Evolutionary conservation across 257 asterid genomes (phyloP).

Genomic region (Gynochthodes officinalis): DNA sequence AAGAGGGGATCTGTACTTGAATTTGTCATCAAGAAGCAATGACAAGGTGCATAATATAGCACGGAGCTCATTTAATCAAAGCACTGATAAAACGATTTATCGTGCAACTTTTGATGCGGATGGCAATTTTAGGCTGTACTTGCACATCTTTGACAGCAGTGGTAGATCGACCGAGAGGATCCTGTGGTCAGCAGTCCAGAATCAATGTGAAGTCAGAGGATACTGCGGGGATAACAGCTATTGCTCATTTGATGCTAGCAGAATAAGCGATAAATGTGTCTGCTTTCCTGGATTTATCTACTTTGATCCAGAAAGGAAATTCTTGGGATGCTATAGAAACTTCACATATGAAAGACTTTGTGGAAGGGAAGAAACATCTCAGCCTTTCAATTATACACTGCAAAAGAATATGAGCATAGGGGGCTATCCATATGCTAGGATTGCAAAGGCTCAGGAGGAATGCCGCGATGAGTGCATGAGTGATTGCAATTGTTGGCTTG

Average conservation of each 20-base stretch:
- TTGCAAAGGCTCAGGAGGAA: conserved; percentile 11
- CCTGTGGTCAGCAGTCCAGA: conserved; percentile 18
- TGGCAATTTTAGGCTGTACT: conserved; percentile 28
- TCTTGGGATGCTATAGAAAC: conserved; percentile 23
- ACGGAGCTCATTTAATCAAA: background rate
- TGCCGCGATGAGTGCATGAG: conserved; percentile 18
- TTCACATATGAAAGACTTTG: conserved; percentile 17
- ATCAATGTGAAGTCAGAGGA: conserved; percentile 21
- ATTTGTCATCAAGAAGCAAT: background rate
- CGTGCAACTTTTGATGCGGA: conserved; percentile 19
- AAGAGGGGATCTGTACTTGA: conserved; percentile 13
- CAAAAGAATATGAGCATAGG: conserved; percentile 11
- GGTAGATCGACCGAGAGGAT: conserved; percentile 1
- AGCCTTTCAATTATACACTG: conserved; percentile 1
- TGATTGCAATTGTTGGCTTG: conserved; percentile 28
- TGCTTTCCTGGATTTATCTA: too few species aligned
- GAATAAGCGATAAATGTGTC: background rate
- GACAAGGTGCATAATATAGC: background rate
- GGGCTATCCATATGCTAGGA: conserved; percentile 23
- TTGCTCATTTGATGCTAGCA: conserved; percentile 9
- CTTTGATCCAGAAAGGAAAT: conserved; percentile 11
- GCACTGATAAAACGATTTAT: background rate
- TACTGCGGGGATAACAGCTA: conserved; percentile 24
- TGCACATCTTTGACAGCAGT: conserved; percentile 4
- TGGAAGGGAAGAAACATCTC: conserved; percentile 12